A percentile compares a stretch with the other conserved stretches of the same genome.
Conservation (phyloP, 441 rosid genomes). For the Breynia disticha region DNA sequence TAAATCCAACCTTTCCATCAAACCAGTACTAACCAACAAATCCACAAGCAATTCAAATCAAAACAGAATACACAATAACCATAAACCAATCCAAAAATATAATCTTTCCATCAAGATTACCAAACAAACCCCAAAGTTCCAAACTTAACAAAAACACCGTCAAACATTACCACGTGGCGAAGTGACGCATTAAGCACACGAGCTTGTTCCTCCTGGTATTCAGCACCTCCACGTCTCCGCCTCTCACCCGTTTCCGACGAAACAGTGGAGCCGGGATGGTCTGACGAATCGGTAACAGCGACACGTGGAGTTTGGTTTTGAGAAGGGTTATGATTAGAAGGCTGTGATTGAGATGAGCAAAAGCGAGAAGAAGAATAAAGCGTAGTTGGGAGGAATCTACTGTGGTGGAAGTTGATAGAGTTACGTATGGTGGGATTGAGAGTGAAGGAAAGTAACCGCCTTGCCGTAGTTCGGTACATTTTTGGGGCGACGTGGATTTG, state of each 20-base stretch:
- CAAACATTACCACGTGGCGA: constrained; percentile 51
- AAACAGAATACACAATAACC: neutral
- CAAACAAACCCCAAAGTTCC: neutral
- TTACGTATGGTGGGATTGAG: constrained; percentile 8
- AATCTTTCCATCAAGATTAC: too few species aligned
- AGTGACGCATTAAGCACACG: constrained; percentile 74
- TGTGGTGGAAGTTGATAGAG: constrained; percentile 6
- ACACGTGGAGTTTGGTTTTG: neutral
- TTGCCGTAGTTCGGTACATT: constrained; percentile 60
- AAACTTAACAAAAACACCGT: neutral
- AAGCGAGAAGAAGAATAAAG: constrained; percentile 20
- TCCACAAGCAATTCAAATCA: neutral
- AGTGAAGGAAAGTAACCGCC: constrained; percentile 30
- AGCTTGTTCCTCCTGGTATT: constrained; percentile 64
- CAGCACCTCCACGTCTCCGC: constrained; percentile 35
- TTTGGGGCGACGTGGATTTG: neutral
- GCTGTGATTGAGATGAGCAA: constrained; percentile 31
- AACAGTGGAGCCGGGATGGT: constrained; percentile 22
- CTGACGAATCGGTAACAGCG: constrained; percentile 10
- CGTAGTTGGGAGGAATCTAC: constrained; percentile 15
- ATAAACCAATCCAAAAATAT: neutral
- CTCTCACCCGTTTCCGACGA: constrained; percentile 18
- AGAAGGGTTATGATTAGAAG: constrained; percentile 24
- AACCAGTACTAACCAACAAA: neutral
- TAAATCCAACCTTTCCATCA: too few species aligned